Base-by-base conservation (phyloP, 1,284 basidiomycete species). In the Sanghuangporus baumii region DNA sequence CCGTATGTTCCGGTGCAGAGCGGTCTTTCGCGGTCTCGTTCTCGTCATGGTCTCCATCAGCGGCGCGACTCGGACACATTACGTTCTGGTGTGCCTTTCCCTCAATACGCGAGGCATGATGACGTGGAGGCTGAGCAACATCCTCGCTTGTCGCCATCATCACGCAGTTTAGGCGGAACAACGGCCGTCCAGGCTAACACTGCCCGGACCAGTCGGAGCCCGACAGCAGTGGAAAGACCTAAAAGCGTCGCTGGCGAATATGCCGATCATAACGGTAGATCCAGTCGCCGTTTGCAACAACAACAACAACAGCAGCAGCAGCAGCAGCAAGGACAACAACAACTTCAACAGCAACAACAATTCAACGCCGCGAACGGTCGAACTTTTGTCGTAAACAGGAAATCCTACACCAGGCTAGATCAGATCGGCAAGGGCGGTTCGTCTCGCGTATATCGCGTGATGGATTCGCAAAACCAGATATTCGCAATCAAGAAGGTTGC, bases 341-440 rank as follows among this genome's bases (percentile, higher is more conserved):
- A 36, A 36, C 8, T 8, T 8, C 20, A 55, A n/a, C 14, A 16
- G 26, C 36, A 57, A 38, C 43, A 43, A 14, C 23, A 50, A 12
- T 14, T 23, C 12, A 46, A 16, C 6, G 41, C n/a, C 7, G 31
- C 26, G 20, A 62, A 38, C 26, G 38, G 12, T 6, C 59, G 51
- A 31, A 34, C 55, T 41, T 47, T 65, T 9, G n/a, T 57, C 12
- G 57, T 64, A 34, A 96, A 96, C 76, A 90, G 87, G 70, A 88
- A 86, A 69, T 74, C 81, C 0, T 97, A 96, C 67, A 86, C 87
- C 23, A 86, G 93, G 1, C 80, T 96, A 1, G 93, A 95, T 67
- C 78, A 94, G 72, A 87, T 98, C 60, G 95, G 95, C 46, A 92
- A 89, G 71, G 95, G 95, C 46, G 95, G 95, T 0, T 91, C 93